Evolutionary conservation across 495 filamentous ascomycete genomes (phyloP).

Genomic region (Gamarada debralockiae): DNA sequence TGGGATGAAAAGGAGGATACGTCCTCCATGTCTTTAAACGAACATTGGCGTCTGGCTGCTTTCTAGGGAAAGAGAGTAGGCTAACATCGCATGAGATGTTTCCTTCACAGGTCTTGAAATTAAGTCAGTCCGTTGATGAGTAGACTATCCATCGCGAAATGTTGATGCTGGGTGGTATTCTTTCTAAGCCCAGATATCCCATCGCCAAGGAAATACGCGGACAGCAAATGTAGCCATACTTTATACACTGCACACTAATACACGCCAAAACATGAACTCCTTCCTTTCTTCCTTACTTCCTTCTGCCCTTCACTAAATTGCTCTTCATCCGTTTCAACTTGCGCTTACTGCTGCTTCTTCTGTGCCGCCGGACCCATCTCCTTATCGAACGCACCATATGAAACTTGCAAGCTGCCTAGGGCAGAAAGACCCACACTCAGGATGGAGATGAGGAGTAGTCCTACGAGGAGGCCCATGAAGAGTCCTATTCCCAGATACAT

Average conservation of each 20-base stretch:
- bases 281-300: too few relatives aligned
- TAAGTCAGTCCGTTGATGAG: too few relatives aligned
- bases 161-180: too few relatives aligned
- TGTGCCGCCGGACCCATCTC: slow-evolving; percentile 84
- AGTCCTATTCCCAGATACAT: slow-evolving; percentile 49
- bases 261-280: neutral
- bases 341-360: slow-evolving; percentile 77
- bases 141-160: too few relatives aligned
- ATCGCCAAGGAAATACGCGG: neutral
- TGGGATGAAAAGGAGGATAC: too few relatives aligned
- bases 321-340: neutral
- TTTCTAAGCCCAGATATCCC: neutral
- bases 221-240: neutral
- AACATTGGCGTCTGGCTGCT: too few relatives aligned
- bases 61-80: too few relatives aligned
- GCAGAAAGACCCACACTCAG: slow-evolving; percentile 73
- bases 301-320: too few relatives aligned
- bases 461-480: slow-evolving; percentile 74
- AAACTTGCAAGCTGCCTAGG: slow-evolving; percentile 75
- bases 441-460: slow-evolving; percentile 66
- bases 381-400: slow-evolving; percentile 94
- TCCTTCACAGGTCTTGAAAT: too few relatives aligned
- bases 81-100: too few relatives aligned
- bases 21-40: too few relatives aligned
- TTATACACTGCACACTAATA: slow-evolving; percentile 6